A percentile compares a stretch with the other conserved stretches of the same genome.
phyloP scores from a whole-genome alignment of 352 stramenopile genomes.

The Pythium biforme region DNA sequence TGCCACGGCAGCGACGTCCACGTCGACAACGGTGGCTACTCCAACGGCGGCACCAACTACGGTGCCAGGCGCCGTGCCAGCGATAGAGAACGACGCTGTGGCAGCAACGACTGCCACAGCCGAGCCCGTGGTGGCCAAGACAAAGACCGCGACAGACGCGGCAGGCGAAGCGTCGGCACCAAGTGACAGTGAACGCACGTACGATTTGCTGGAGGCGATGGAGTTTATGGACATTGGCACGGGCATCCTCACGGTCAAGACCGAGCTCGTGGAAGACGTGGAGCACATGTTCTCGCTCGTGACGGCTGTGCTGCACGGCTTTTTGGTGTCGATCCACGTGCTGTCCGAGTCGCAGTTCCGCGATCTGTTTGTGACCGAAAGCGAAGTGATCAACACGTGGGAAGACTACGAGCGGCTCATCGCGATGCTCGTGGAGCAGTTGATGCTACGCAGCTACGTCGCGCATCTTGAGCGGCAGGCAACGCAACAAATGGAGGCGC shows the following conservation, averaged over 20 bases:
- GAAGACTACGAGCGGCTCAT: constrained; percentile 80
- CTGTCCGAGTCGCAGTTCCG: constrained; percentile 65
- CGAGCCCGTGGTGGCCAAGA: background rate
- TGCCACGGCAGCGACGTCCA: background rate
- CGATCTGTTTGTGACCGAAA: constrained; percentile 74
- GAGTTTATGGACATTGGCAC: constrained; percentile 89
- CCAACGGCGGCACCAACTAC: background rate
- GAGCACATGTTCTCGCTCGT: constrained; percentile 66
- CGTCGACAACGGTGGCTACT: background rate
- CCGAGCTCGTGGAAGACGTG: constrained; percentile 69
- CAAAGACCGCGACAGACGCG: background rate
- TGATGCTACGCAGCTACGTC: constrained; percentile 79
- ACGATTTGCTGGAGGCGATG: constrained; percentile 85
- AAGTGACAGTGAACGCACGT: constrained; percentile 57
- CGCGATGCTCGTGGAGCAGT: constrained; percentile 83
- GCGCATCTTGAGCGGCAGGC: constrained; percentile 63
- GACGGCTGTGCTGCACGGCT: constrained; percentile 58
- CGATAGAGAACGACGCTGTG: background rate
- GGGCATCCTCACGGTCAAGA: constrained; percentile 84
- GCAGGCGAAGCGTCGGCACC: background rate
- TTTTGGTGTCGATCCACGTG: constrained; percentile 60
- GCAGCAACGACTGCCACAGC: background rate
- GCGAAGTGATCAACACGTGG: constrained; percentile 79
- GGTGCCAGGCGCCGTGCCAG: background rate
- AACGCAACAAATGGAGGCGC: constrained; percentile 68